Percentiles rank a stretch among this genome's conserved stretches.
Evolutionary conservation across 306 rosid genomes (phyloP).

Genomic region (Prunus salicina): DNA sequence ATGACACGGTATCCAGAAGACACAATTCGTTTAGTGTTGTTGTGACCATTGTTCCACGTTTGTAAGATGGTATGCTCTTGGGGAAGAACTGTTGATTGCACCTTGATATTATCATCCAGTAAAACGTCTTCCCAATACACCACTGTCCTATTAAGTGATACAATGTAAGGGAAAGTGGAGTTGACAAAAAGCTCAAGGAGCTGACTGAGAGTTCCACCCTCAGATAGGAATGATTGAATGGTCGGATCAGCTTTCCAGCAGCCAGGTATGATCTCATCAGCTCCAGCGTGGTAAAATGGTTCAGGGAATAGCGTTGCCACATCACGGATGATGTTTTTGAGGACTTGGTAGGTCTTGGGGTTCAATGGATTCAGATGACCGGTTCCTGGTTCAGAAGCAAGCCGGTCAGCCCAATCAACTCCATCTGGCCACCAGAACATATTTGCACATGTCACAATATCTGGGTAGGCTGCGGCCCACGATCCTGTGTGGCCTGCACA

Average conservation of each 20-base stretch:
- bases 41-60: slow-evolving; percentile 82
- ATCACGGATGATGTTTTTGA: slow-evolving; percentile 61
- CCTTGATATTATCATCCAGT: slow-evolving; percentile 40
- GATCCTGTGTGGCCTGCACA: slow-evolving; percentile 84
- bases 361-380: slow-evolving; percentile 88
- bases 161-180: slow-evolving; percentile 59
- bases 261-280: slow-evolving; percentile 71
- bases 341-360: slow-evolving; percentile 72
- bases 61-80: slow-evolving; percentile 66
- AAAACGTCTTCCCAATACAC: slow-evolving; percentile 85
- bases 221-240: slow-evolving; percentile 47
- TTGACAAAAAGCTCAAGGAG: slow-evolving; percentile 71
- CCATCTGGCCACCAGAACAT: slow-evolving; percentile 84
- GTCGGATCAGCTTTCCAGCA: slow-evolving; percentile 81
- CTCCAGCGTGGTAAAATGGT: slow-evolving; percentile 66
- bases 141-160: slow-evolving; percentile 71
- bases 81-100: slow-evolving; percentile 48
- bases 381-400: slow-evolving; percentile 83
- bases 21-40: slow-evolving; percentile 65
- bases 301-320: slow-evolving; percentile 63
- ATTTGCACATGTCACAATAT: slow-evolving; percentile 80
- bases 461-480: slow-evolving; percentile 84
- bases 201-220: slow-evolving; percentile 66
- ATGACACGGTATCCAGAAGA: slow-evolving; percentile 66
- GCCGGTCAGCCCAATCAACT: slow-evolving; percentile 38